These are phyloP conservation scores for Neonothopanus nambi DNA, from an alignment of 1,284 basidiomycete genomes.

Conservation along the genomic window DNA sequence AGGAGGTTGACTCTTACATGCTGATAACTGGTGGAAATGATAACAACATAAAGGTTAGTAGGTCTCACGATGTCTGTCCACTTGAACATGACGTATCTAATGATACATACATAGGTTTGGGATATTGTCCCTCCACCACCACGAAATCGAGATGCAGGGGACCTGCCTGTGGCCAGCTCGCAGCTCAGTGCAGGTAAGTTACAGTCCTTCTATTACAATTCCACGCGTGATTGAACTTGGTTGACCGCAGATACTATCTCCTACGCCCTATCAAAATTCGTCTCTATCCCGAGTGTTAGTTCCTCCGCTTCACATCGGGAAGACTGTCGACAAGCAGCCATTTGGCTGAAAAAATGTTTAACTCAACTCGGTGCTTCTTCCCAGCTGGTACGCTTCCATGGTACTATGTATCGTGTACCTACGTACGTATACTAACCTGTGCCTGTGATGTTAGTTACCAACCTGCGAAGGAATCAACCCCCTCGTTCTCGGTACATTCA, in stretches of 20 bases:
- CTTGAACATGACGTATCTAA: constrained; percentile 14
- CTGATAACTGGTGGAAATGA: constrained; percentile 87
- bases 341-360: constrained; percentile 87
- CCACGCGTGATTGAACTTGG: background rate
- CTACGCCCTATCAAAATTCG: constrained; percentile 81
- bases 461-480: constrained; percentile 73
- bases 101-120: constrained; percentile 19
- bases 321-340: constrained; percentile 89
- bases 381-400: constrained; percentile 49
- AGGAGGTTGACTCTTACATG: constrained; percentile 24
- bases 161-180: constrained; percentile 10
- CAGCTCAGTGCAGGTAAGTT: constrained; percentile 3
- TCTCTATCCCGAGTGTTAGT: constrained; percentile 87
- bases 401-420: background rate
- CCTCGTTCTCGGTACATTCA: constrained; percentile 84
- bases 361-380: constrained; percentile 83
- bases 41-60: constrained; percentile 71
- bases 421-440: background rate
- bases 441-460: constrained; percentile 50
- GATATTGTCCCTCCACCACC: constrained; percentile 33
- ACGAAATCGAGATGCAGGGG: constrained; percentile 14
- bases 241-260: constrained; percentile 54
- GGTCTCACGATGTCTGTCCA: background rate
- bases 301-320: constrained; percentile 70
- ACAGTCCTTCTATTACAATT: background rate